These are phyloP conservation scores for Collybiopsis confluens DNA, from an alignment of 768 basidiomycete genomes.

Conservation along the genomic window DNA sequence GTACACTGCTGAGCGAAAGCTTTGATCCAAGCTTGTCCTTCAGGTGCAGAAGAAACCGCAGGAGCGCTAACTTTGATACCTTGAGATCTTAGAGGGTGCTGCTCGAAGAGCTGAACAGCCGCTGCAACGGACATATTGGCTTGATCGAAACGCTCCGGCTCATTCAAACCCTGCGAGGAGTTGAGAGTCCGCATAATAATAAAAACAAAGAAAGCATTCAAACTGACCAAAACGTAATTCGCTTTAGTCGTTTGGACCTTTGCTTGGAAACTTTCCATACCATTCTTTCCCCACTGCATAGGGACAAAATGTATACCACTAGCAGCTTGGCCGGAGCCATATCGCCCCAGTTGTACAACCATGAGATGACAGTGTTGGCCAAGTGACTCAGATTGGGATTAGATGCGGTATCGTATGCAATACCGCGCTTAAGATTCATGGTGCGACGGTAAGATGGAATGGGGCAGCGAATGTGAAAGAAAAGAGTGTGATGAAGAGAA, in stretches of 20 bases:
- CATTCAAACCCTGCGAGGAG: conserved; percentile 29
- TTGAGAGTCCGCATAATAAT: not conserved
- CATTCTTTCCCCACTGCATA: conserved; percentile 5
- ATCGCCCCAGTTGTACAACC: conserved; percentile 3
- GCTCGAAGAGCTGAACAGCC: conserved; percentile 31
- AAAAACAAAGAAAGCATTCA: not conserved
- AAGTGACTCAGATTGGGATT: not conserved
- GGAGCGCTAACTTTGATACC: conserved; percentile 29
- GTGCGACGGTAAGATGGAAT: not conserved
- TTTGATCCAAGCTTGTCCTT: no score
- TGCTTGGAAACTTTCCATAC: not conserved
- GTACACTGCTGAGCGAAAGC: no score
- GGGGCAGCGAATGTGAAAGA: not conserved
- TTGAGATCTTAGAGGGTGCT: conserved; percentile 27
- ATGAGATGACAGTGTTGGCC: conserved; percentile 3
- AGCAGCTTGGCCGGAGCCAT: not conserved
- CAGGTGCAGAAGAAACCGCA: no score
- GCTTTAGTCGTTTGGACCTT: not conserved
- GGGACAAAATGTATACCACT: not conserved
- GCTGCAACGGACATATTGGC: conserved; percentile 26
- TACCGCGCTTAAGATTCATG: conserved; percentile 5
- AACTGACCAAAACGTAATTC: not conserved
- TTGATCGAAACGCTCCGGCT: conserved; percentile 29
- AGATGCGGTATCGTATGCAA: not conserved
- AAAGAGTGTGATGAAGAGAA: no score